These are phyloP conservation scores for Symbiodinium natans DNA, from an alignment of 73 alveolate genomes.

Conservation along the genomic window DNA sequence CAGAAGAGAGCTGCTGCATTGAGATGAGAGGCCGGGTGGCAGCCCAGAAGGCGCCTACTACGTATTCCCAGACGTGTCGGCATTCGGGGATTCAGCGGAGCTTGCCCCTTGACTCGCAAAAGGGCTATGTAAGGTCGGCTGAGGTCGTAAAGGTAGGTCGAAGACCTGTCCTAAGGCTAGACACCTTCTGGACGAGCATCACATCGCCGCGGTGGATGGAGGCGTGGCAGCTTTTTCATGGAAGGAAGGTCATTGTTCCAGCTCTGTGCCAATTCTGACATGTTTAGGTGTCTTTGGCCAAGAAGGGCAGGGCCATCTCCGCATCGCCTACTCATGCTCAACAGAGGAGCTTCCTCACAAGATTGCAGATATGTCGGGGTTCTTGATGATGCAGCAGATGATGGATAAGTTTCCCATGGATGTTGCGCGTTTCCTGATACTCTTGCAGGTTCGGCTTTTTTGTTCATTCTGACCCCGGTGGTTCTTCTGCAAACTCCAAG, in stretches of 20 bases:
- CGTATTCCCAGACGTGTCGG: conserved; percentile 86
- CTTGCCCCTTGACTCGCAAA: not conserved
- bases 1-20: too few species aligned
- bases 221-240: not conserved
- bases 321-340: conserved; percentile 88
- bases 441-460: too few species aligned
- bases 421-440: too few species aligned
- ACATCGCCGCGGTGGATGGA: conserved; percentile 89
- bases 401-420: too few species aligned
- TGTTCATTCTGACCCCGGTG: too few species aligned
- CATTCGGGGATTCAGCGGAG: conserved; percentile 71
- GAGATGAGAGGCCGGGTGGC: not conserved
- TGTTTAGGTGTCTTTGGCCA: conserved; percentile 67
- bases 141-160: too few species aligned
- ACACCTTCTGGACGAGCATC: conserved; percentile 77
- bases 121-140: too few species aligned
- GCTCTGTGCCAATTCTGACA: too few species aligned
- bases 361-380: too few species aligned
- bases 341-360: conserved; percentile 25
- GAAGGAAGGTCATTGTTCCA: too few species aligned
- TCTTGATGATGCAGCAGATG: too few species aligned
- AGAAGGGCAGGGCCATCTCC: conserved; percentile 77
- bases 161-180: conserved; percentile 32
- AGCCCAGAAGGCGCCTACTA: conserved; percentile 71
- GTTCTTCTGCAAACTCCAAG: too few species aligned